phyloP scores from a whole-genome alignment of 2,329 filamentous ascomycete genomes.

The Coniella lustricola region DNA sequence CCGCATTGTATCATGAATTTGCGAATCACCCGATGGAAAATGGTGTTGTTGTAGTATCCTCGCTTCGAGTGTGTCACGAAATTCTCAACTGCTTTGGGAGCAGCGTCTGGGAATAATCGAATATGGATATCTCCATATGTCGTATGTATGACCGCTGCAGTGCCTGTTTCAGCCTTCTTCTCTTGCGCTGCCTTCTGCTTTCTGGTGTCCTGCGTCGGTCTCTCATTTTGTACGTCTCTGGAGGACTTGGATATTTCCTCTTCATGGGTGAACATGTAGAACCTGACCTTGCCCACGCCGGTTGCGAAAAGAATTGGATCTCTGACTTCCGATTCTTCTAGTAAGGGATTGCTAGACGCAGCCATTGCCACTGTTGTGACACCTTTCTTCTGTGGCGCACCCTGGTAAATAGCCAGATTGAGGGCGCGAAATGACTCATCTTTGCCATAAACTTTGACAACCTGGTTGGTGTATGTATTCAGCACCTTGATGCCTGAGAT shows the following conservation, averaged over 20 bases:
- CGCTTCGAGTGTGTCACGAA: conserved; percentile 86
- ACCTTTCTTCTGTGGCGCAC: conserved; percentile 88
- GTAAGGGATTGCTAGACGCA: conserved; percentile 83
- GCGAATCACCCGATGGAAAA: conserved; percentile 93
- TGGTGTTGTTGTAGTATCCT: conserved; percentile 95
- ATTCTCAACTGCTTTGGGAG: conserved; percentile 93
- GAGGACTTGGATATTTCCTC: conserved; percentile 73
- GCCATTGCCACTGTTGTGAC: conserved; percentile 96
- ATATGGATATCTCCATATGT: conserved; percentile 91
- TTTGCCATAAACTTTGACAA: conserved; percentile 82
- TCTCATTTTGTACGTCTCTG: conserved; percentile 92
- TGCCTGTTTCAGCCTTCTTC: conserved; percentile 66
- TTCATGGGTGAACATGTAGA: conserved; percentile 98
- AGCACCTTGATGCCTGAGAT: conserved; percentile 90
- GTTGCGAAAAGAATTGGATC: conserved; percentile 87
- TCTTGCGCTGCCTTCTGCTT: conserved; percentile 49
- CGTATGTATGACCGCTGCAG: conserved; percentile 80
- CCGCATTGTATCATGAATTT: conserved; percentile 97
- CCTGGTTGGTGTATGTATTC: conserved; percentile 89
- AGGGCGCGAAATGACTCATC: conserved; percentile 84
- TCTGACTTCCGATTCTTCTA: conserved; percentile 83
- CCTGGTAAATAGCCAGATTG: conserved; percentile 84
- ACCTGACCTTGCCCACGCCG: conserved; percentile 78
- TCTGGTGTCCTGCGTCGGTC: conserved; percentile 59
- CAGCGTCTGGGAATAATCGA: conserved; percentile 84